Evolutionary conservation across 164 flowering plant genomes (phyloP).

Genomic region (Piper longum): DNA sequence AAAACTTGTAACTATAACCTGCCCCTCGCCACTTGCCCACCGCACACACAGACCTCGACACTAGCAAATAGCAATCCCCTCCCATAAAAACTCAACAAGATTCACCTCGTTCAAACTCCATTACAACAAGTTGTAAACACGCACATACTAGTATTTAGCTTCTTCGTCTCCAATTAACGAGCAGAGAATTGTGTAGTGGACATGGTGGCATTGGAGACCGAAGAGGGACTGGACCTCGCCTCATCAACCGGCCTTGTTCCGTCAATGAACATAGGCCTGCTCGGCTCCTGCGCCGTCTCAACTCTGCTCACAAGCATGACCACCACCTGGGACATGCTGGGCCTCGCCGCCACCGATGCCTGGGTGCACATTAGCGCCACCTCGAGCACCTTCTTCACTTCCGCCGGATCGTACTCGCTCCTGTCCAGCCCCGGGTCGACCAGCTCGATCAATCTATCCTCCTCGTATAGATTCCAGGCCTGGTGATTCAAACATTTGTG

Average conservation of each 20-base stretch:
- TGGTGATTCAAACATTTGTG: neutral
- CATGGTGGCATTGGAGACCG: slow-evolving; percentile 5
- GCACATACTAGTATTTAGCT: too few species aligned
- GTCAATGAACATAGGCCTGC: slow-evolving; percentile 20
- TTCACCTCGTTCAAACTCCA: too few species aligned
- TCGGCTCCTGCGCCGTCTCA: slow-evolving; percentile 4
- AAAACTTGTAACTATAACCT: too few species aligned
- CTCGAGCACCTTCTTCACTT: slow-evolving; percentile 23
- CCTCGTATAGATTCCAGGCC: slow-evolving; percentile 33
- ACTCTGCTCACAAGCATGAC: slow-evolving; percentile 17
- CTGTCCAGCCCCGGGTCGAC: slow-evolving; percentile 26
- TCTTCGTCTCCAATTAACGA: too few species aligned
- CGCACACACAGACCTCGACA: too few species aligned
- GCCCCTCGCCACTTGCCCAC: too few species aligned
- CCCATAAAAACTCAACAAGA: too few species aligned
- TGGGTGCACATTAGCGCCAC: slow-evolving; percentile 38
- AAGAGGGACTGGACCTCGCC: slow-evolving; percentile 1
- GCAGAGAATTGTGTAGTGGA: slow-evolving; percentile 3
- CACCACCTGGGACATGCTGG: slow-evolving; percentile 39
- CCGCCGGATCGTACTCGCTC: slow-evolving; percentile 16
- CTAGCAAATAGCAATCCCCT: too few species aligned
- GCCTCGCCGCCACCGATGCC: slow-evolving; percentile 23
- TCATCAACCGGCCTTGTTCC: neutral
- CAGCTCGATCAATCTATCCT: slow-evolving; percentile 15
- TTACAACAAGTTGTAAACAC: too few species aligned